phyloP scores from a whole-genome alignment of 768 basidiomycete species.

The Tylopilus sp. region DNA sequence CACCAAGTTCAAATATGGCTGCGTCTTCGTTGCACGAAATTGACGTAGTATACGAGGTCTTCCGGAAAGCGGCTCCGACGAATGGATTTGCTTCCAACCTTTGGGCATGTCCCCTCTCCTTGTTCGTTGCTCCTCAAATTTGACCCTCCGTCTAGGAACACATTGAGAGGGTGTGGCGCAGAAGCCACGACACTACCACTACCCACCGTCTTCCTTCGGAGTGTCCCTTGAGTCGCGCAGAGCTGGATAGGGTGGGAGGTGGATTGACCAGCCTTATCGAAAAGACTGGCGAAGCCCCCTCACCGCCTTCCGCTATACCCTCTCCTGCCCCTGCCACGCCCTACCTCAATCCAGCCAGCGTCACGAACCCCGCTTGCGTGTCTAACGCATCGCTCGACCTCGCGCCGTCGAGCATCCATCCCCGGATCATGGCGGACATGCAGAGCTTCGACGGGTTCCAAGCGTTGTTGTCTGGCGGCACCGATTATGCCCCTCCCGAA shows the following conservation, averaged over 20 bases:
- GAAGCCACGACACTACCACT: slow-evolving; percentile 41
- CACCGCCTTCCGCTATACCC: slow-evolving; percentile 7
- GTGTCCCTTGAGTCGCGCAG: slow-evolving; percentile 34
- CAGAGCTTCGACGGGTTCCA: slow-evolving; percentile 39
- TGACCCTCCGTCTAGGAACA: slow-evolving; percentile 31
- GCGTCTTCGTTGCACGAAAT: slow-evolving; percentile 47
- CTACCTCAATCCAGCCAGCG: slow-evolving; percentile 7
- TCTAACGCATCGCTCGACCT: slow-evolving; percentile 7
- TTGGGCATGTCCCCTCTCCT: slow-evolving; percentile 33
- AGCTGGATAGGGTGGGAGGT: slow-evolving; percentile 51
- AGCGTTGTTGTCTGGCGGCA: slow-evolving; percentile 19
- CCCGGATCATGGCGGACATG: slow-evolving; percentile 51
- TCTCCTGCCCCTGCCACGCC: slow-evolving; percentile 14
- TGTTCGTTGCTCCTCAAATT: neutral
- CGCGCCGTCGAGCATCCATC: slow-evolving; percentile 19
- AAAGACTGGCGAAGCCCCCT: neutral
- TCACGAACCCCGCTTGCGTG: neutral
- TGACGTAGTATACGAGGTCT: slow-evolving; percentile 41
- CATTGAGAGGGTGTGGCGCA: slow-evolving; percentile 39
- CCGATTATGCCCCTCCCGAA: slow-evolving; percentile 28
- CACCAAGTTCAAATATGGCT: slow-evolving; percentile 48
- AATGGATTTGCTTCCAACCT: slow-evolving; percentile 46
- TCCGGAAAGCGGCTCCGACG: slow-evolving; percentile 43
- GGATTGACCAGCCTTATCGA: slow-evolving; percentile 50
- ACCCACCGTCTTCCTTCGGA: slow-evolving; percentile 29